phyloP scores from a whole-genome alignment of 257 asterid genomes.

The Plectranthus barbatus region DNA sequence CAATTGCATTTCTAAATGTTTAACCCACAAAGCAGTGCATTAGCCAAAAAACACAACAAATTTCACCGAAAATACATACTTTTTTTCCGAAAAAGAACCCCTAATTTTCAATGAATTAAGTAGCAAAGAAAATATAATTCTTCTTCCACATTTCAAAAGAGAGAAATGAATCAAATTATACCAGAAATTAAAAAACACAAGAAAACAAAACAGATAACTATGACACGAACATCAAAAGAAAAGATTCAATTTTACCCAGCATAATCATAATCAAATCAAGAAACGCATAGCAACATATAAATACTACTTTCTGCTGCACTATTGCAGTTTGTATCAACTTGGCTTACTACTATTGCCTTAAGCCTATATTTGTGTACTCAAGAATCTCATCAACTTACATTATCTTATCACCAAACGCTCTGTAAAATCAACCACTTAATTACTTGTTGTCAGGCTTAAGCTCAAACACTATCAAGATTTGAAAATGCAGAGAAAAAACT shows the following conservation, averaged over 20 bases:
- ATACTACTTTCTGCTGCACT: too few species aligned
- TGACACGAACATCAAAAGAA: not conserved
- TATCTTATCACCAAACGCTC: too few species aligned
- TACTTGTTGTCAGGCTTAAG: too few species aligned
- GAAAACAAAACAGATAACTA: not conserved
- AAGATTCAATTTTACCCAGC: not conserved
- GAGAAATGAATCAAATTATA: not conserved
- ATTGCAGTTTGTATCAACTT: too few species aligned
- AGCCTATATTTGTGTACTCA: too few species aligned
- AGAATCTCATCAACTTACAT: too few species aligned
- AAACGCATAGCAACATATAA: not conserved
- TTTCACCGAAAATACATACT: not conserved
- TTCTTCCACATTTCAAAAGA: not conserved
- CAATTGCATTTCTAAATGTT: not conserved
- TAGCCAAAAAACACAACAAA: not conserved
- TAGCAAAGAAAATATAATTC: not conserved
- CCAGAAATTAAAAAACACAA: not conserved
- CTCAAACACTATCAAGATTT: too few species aligned
- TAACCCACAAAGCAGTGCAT: not conserved
- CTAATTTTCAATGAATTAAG: not conserved
- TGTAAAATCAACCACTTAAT: too few species aligned
- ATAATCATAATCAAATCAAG: not conserved
- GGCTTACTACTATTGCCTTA: too few species aligned
- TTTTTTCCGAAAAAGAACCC: not conserved
- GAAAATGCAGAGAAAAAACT: too few species aligned